A percentile compares a stretch with the other conserved stretches of the same genome.
These are phyloP conservation scores for Manihot esculenta DNA, from an alignment of 441 rosid genomes.

Conservation along the genomic window DNA sequence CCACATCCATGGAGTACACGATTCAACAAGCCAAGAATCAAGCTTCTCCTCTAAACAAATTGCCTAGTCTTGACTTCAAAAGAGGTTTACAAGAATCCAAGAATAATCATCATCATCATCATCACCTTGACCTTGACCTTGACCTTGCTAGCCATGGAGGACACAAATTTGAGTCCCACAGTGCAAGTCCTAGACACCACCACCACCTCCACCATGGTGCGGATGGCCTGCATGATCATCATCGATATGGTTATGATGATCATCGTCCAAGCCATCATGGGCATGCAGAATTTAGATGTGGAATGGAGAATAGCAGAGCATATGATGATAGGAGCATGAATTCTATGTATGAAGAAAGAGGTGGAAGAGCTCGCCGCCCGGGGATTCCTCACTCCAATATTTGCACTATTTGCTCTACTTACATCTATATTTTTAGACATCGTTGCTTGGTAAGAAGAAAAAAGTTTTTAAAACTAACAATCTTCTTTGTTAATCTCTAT, in stretches of 20 bases:
- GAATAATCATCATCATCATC: constrained; percentile 9
- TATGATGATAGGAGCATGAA: constrained; percentile 44
- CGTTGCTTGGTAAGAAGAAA: constrained; percentile 51
- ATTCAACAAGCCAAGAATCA: too few relatives aligned
- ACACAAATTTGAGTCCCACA: neutral
- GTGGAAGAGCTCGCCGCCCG: constrained; percentile 41
- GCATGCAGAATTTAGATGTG: constrained; percentile 18
- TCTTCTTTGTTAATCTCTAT: too few relatives aligned
- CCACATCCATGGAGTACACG: constrained; percentile 19
- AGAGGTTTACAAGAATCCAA: constrained; percentile 33
- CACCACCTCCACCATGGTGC: neutral
- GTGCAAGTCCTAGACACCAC: neutral
- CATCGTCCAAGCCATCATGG: constrained; percentile 14
- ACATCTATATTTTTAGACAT: constrained; percentile 53
- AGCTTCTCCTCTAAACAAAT: constrained; percentile 24
- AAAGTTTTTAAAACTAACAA: too few relatives aligned
- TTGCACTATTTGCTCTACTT: constrained; percentile 58
- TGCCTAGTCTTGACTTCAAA: constrained; percentile 57
- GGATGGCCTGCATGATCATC: constrained; percentile 8
- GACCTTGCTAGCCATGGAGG: neutral
- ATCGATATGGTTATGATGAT: neutral
- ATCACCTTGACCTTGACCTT: too few relatives aligned
- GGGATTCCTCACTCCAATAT: constrained; percentile 75
- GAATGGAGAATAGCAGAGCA: constrained; percentile 26
- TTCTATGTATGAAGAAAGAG: constrained; percentile 31